These are phyloP conservation scores for Acacia melanoxylon DNA, from an alignment of 306 rosid species.

Conservation along the genomic window DNA sequence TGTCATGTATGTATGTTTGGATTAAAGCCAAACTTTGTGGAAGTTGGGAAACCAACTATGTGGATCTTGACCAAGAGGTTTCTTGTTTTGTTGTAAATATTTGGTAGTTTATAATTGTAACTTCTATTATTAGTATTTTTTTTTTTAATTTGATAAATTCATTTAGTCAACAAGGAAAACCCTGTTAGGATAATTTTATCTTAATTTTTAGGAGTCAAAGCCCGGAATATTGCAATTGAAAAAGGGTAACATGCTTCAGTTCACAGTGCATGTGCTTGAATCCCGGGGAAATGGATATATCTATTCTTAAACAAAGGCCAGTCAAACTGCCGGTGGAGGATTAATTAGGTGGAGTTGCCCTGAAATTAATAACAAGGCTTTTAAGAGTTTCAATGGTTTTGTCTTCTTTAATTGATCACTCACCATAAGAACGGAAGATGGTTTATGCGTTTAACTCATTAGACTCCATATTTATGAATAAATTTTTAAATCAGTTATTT, in stretches of 20 bases:
- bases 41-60: background rate
- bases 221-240: slow-evolving; percentile 46
- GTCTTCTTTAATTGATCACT: background rate
- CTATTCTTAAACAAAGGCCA: slow-evolving; percentile 10
- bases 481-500: too few species aligned
- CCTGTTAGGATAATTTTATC: slow-evolving; percentile 10
- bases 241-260: slow-evolving; percentile 71
- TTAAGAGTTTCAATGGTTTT: background rate
- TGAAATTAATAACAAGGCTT: background rate
- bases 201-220: slow-evolving; percentile 47
- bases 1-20: background rate
- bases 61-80: slow-evolving; percentile 10
- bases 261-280: slow-evolving; percentile 70
- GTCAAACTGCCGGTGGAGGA: slow-evolving; percentile 19
- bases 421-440: background rate
- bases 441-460: background rate
- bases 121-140: slow-evolving; percentile 4
- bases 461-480: too few species aligned
- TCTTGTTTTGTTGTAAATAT: background rate
- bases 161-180: slow-evolving; percentile 57
- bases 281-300: slow-evolving; percentile 12
- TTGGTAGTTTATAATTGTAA: slow-evolving; percentile 19
- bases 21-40: background rate
- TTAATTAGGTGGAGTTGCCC: background rate
- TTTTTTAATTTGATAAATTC: slow-evolving; percentile 16